Conservation (phyloP, 2,329 filamentous ascomycete species). For the Cytospora piceicola region DNA sequence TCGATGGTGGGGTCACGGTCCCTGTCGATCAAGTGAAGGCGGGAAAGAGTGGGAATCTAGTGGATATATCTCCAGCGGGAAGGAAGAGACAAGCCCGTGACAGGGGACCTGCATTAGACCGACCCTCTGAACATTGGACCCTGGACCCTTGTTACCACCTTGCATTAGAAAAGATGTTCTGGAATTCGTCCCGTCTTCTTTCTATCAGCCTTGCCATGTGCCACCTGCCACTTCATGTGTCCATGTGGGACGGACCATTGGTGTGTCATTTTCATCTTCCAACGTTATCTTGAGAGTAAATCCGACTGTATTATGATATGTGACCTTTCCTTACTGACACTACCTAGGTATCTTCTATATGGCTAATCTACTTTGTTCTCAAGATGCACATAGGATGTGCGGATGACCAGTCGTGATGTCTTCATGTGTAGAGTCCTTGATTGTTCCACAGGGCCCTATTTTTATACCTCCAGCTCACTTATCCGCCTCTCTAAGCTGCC, state of each 20-base stretch:
- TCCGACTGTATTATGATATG: background rate
- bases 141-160: background rate
- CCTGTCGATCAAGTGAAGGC: background rate
- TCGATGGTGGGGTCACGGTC: background rate
- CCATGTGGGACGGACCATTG: background rate
- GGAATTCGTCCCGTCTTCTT: background rate
- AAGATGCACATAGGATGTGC: no score
- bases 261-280: background rate
- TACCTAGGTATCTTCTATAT: no score
- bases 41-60: background rate
- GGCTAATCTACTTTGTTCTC: no score
- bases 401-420: no score
- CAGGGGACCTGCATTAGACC: conserved; percentile 1
- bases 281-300: background rate
- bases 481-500: no score
- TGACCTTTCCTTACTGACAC: no score
- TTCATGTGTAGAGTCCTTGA: no score
- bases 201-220: background rate
- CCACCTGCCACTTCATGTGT: background rate
- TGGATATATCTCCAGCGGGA: background rate
- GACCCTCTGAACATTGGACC: background rate
- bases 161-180: background rate
- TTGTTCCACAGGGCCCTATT: no score
- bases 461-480: no score
- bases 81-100: background rate